Percentiles rank a stretch among this genome's conserved stretches.
phyloP scores from a whole-genome alignment of 345 rosid genomes.

The Hypericum perforatum region DNA sequence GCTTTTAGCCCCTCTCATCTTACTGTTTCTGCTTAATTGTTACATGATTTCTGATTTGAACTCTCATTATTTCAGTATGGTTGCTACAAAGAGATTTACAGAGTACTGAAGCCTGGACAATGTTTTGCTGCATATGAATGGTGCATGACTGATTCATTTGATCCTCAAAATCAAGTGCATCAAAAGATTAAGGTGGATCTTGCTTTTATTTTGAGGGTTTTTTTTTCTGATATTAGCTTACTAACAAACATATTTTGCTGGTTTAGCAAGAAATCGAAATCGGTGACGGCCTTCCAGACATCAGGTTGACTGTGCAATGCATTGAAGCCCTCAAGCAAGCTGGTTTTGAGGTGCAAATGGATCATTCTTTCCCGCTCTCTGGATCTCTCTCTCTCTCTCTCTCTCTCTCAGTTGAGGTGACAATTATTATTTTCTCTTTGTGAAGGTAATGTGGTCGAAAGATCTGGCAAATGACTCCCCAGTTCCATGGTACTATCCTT shows the following conservation, averaged over 20 bases:
- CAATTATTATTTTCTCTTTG: background rate
- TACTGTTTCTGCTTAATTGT: background rate
- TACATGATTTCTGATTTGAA: background rate
- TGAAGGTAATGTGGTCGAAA: constrained; percentile 74
- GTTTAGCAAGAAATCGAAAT: constrained; percentile 78
- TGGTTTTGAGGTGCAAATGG: constrained; percentile 69
- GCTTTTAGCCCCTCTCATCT: background rate
- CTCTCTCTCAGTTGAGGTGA: background rate
- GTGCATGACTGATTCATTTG: constrained; percentile 93
- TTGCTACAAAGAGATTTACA: constrained; percentile 88
- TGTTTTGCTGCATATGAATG: constrained; percentile 88
- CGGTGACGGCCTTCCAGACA: constrained; percentile 94
- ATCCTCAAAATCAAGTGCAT: constrained; percentile 64
- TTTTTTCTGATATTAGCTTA: constrained; percentile 1
- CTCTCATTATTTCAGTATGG: constrained; percentile 42
- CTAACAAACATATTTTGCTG: background rate
- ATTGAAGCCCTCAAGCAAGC: constrained; percentile 77
- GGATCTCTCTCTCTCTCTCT: no score
- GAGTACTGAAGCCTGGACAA: constrained; percentile 94
- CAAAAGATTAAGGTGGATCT: constrained; percentile 58
- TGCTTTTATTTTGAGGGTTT: background rate
- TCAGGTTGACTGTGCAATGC: constrained; percentile 66
- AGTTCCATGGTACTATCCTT: constrained; percentile 73
- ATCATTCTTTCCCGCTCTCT: background rate
- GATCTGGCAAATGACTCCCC: constrained; percentile 67